A percentile compares a stretch with the other conserved stretches of the same genome.
Evolutionary conservation across 495 filamentous ascomycete genomes (phyloP).

Genomic region (Astrocystis sublimbata): DNA sequence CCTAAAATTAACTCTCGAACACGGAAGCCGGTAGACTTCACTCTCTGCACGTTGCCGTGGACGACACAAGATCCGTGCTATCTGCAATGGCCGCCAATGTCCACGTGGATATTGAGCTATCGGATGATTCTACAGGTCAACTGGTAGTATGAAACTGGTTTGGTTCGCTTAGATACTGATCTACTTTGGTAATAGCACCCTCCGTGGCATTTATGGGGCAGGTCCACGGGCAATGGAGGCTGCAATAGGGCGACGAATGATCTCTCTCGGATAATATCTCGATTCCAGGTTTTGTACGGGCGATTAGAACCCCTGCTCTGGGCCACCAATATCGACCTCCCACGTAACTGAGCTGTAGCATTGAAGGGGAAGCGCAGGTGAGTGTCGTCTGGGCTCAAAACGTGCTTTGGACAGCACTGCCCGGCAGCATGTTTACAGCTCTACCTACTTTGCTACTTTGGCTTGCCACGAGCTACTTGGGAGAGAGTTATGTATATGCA

Average conservation of each 20-base stretch:
- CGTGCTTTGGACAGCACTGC: conserved; percentile 6
- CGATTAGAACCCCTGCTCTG: background rate
- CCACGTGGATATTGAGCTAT: conserved; percentile 20
- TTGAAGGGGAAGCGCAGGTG: conserved; percentile 6
- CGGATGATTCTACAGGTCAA: conserved; percentile 13
- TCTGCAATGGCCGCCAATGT: conserved; percentile 10
- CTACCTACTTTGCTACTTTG: background rate
- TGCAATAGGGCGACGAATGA: conserved; percentile 21
- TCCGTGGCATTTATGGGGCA: background rate
- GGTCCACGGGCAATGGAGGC: conserved; percentile 2
- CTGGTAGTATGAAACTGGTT: background rate
- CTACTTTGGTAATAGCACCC: background rate
- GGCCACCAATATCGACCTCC: conserved; percentile 1
- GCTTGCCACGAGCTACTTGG: conserved; percentile 8
- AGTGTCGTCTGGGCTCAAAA: background rate
- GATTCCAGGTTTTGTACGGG: background rate
- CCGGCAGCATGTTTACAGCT: conserved; percentile 7
- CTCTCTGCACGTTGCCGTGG: conserved; percentile 19
- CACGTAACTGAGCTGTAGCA: conserved; percentile 4
- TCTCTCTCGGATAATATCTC: conserved; percentile 2
- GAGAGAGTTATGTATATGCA: conserved; percentile 14
- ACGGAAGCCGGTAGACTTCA: conserved; percentile 17
- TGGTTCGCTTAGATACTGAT: conserved; percentile 8
- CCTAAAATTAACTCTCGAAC: conserved; percentile 22
- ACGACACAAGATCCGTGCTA: conserved; percentile 15